These are phyloP conservation scores for Pelagophyceae sp. DNA, from an alignment of 352 stramenopile genomes.

Conservation along the genomic window DNA sequence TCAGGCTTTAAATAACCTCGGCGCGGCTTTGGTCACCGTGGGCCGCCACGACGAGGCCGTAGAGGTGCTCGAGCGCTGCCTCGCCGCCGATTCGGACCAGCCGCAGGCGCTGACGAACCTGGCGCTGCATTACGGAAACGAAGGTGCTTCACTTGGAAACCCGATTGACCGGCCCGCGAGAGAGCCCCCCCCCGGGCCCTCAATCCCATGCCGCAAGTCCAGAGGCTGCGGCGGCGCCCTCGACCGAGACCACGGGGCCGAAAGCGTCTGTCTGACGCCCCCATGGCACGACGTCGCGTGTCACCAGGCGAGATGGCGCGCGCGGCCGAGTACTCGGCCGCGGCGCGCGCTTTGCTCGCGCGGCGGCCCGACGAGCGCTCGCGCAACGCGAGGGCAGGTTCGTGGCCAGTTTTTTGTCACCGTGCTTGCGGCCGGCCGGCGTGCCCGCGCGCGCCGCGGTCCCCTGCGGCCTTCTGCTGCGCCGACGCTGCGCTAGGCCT, in stretches of 20 bases:
- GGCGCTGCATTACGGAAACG: slow-evolving; percentile 26
- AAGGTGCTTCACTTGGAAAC: slow-evolving; percentile 3
- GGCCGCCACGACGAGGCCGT: slow-evolving; percentile 26
- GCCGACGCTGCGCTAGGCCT: background rate
- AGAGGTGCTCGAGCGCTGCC: slow-evolving; percentile 24
- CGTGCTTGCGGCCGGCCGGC: no score
- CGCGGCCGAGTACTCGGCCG: background rate
- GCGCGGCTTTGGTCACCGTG: slow-evolving; percentile 30
- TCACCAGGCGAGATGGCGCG: background rate
- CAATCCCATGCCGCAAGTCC: no score
- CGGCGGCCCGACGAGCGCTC: background rate
- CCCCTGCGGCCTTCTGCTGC: background rate
- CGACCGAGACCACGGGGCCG: no score
- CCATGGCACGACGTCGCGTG: slow-evolving; percentile 18
- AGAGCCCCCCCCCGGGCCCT: no score
- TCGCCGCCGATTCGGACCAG: slow-evolving; percentile 27
- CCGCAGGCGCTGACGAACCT: slow-evolving; percentile 30
- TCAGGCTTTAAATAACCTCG: slow-evolving; percentile 35
- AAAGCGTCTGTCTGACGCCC: no score
- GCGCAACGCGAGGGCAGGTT: background rate
- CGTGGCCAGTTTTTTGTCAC: no score
- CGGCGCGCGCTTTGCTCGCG: background rate
- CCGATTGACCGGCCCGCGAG: no score
- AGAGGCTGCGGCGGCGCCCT: no score
- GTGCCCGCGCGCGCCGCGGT: no score